phyloP scores from a whole-genome alignment of 257 asterid species.

The Fraxinus excelsior region DNA sequence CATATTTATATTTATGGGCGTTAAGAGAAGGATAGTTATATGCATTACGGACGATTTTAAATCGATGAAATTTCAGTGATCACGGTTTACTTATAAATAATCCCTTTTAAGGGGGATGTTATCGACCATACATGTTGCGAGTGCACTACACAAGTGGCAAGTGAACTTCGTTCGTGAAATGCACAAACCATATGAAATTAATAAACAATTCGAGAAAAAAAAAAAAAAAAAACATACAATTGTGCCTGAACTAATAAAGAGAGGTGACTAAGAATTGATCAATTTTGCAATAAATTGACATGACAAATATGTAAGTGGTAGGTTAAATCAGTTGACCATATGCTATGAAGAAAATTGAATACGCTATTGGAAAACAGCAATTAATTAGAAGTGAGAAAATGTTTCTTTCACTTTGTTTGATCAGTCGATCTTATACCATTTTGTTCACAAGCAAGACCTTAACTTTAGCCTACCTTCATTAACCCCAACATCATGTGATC shows the following conservation, averaged over 20 bases:
- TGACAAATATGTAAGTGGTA: slow-evolving; percentile 23
- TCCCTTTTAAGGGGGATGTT: too few relatives aligned
- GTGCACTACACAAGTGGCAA: not conserved
- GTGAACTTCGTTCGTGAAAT: not conserved
- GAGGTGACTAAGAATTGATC: not conserved
- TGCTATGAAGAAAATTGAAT: slow-evolving; percentile 19
- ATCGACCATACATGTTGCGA: not conserved
- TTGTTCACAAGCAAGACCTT: too few relatives aligned
- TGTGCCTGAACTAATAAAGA: not conserved
- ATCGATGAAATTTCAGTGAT: too few relatives aligned
- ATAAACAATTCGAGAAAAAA: not conserved
- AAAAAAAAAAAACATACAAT: not conserved
- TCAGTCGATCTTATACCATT: too few relatives aligned
- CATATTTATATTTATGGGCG: not conserved
- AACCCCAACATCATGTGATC: too few relatives aligned
- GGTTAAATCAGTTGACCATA: slow-evolving; percentile 37
- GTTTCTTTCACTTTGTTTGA: not conserved
- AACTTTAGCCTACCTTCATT: too few relatives aligned
- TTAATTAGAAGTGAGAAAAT: slow-evolving; percentile 1
- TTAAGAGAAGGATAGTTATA: not conserved
- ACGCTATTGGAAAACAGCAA: slow-evolving; percentile 34
- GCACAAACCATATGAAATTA: not conserved
- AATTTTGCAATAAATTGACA: slow-evolving; percentile 27
- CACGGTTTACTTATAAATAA: too few relatives aligned
- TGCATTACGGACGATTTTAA: not conserved